These are phyloP conservation scores for Sporothrix phasma DNA, from an alignment of 2,329 filamentous ascomycete genomes.

Conservation along the genomic window DNA sequence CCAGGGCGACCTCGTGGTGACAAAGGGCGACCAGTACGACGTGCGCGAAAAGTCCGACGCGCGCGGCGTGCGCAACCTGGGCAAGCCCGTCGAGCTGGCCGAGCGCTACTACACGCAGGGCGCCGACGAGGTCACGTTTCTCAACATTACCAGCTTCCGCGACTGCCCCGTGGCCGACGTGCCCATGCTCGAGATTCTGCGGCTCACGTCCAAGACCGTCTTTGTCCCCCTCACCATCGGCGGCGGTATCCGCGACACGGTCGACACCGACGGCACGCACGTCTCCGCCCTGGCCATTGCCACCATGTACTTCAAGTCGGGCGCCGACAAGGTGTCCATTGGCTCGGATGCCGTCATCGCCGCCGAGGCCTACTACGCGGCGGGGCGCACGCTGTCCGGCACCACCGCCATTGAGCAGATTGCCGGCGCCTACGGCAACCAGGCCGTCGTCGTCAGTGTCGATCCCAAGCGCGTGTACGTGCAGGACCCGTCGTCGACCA, in stretches of 20 bases:
- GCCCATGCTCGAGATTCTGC: conserved; percentile 91
- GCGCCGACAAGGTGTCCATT: conserved; percentile 95
- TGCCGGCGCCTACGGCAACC: conserved; percentile 83
- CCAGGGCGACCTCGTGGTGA: conserved; percentile 87
- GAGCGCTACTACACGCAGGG: conserved; percentile 91
- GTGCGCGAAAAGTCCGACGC: conserved; percentile 74
- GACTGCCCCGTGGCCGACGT: conserved; percentile 87
- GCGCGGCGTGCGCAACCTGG: conserved; percentile 74
- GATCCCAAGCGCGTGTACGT: conserved; percentile 92
- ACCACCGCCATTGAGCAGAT: conserved; percentile 94
- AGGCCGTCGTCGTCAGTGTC: conserved; percentile 91
- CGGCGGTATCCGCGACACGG: conserved; percentile 86
- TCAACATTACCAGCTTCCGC: conserved; percentile 97
- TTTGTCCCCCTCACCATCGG: conserved; percentile 95
- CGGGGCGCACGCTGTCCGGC: conserved; percentile 59
- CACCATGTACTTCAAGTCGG: conserved; percentile 93
- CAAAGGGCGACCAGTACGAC: conserved; percentile 97
- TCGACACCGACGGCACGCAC: conserved; percentile 76
- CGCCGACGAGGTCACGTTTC: conserved; percentile 91
- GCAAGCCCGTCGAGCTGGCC: conserved; percentile 94
- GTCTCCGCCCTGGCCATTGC: conserved; percentile 90
- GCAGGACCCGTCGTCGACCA: conserved; percentile 46
- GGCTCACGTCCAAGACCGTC: conserved; percentile 76
- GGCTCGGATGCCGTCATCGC: conserved; percentile 89
- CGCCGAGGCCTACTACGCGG: conserved; percentile 78